A percentile compares a stretch with the other conserved stretches of the same genome.
These are phyloP conservation scores for Debaryomyces nepalensis DNA, from an alignment of 1,139 yeast genomes.

Conservation along the genomic window DNA sequence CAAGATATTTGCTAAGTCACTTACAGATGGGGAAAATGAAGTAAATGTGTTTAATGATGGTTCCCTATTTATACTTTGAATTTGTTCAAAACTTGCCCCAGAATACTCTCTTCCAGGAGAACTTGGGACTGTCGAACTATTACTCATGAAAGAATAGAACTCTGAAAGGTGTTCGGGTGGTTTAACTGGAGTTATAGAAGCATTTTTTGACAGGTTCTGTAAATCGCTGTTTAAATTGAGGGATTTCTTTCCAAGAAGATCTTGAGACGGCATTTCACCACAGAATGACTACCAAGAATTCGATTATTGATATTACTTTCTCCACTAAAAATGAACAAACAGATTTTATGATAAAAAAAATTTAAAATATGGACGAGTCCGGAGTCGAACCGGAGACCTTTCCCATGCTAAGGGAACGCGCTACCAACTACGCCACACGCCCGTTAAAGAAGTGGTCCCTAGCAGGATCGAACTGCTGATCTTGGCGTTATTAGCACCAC, in stretches of 20 bases:
- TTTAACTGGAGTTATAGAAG: neutral
- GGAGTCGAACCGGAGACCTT: slow-evolving; percentile 72
- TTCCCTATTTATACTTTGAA: slow-evolving; percentile 23
- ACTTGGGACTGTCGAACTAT: slow-evolving; percentile 23
- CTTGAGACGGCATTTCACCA: slow-evolving; percentile 1
- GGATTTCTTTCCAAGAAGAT: neutral
- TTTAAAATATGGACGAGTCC: slow-evolving; percentile 57
- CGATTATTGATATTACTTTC: no score
- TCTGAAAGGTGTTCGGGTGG: slow-evolving; percentile 61
- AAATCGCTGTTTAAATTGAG: neutral
- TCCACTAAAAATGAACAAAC: no score
- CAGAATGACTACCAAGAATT: no score
- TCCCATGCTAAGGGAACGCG: slow-evolving; percentile 71
- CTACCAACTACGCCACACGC: slow-evolving; percentile 78
- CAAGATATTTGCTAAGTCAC: slow-evolving; percentile 63
- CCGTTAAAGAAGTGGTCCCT: slow-evolving; percentile 64
- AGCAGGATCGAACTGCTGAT: slow-evolving; percentile 88
- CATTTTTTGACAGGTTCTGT: neutral
- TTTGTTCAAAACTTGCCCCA: neutral
- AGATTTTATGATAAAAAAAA: slow-evolving; percentile 21
- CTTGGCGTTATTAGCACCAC: slow-evolving; percentile 88
- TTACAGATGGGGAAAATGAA: slow-evolving; percentile 53
- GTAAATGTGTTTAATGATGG: slow-evolving; percentile 43
- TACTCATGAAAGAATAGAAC: slow-evolving; percentile 52
- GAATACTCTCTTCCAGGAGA: slow-evolving; percentile 15